Conservation (phyloP, 1,284 basidiomycete genomes). For the Fomitopsis betulina region DNA sequence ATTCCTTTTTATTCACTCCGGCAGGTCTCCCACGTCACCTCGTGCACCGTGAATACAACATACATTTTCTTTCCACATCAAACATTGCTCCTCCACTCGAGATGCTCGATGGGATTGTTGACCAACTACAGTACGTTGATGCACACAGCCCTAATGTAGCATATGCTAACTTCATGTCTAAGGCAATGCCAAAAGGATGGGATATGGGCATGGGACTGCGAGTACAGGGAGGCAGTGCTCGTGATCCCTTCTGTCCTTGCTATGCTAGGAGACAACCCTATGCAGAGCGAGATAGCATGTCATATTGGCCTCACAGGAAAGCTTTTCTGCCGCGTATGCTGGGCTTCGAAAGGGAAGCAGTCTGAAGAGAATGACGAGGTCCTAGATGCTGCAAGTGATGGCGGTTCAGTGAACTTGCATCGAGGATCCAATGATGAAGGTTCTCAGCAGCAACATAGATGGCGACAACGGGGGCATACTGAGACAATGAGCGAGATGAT, state of each 20-base stretch:
- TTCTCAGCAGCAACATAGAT: too few species aligned
- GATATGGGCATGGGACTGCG: constrained; percentile 33
- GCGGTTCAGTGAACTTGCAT: too few species aligned
- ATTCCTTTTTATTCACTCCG: constrained; percentile 31
- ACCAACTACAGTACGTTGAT: constrained; percentile 41
- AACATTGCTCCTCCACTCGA: constrained; percentile 37
- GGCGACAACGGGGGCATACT: too few species aligned
- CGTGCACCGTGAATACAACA: constrained; percentile 24
- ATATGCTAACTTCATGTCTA: too few species aligned
- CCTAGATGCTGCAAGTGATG: too few species aligned
- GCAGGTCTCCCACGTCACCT: constrained; percentile 24
- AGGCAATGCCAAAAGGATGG: constrained; percentile 21
- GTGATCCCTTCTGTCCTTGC: constrained; percentile 30
- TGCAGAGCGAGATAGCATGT: constrained; percentile 40
- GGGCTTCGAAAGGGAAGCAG: too few species aligned
- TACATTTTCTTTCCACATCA: constrained; percentile 38
- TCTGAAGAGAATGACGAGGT: too few species aligned
- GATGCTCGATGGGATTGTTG: constrained; percentile 51
- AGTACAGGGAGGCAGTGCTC: constrained; percentile 25
- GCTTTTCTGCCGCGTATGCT: constrained; percentile 34
- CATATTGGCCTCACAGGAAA: constrained; percentile 37
- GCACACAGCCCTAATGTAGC: too few species aligned
- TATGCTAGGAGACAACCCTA: constrained; percentile 39
- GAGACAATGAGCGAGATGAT: too few species aligned
- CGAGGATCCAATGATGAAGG: too few species aligned